phyloP scores from a whole-genome alignment of 257 asterid species.

The Mentha longifolia region DNA sequence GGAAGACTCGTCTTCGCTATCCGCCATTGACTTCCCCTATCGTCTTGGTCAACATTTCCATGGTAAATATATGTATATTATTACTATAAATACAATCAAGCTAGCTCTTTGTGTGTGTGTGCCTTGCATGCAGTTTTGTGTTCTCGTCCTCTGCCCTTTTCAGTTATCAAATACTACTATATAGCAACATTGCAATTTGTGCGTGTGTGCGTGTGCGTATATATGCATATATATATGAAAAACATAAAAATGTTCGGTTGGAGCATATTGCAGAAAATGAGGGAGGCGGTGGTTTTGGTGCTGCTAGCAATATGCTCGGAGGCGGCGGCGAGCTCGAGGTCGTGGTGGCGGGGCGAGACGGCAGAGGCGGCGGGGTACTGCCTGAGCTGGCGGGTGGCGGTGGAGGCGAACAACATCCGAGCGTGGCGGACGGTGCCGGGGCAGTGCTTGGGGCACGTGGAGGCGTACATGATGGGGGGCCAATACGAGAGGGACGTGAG shows the following conservation, averaged over 20 bases:
- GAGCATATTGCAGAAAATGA: constrained; percentile 40
- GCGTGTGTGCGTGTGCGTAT: background rate
- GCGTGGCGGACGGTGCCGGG: constrained; percentile 66
- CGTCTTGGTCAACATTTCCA: constrained; percentile 27
- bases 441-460: constrained; percentile 51
- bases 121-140: background rate
- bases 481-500: constrained; percentile 55
- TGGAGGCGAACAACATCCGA: constrained; percentile 68
- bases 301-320: constrained; percentile 39
- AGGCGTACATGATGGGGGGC: constrained; percentile 53
- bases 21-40: constrained; percentile 15
- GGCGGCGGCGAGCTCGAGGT: constrained; percentile 36
- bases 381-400: constrained; percentile 73
- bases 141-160: background rate
- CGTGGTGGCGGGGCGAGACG: constrained; percentile 32
- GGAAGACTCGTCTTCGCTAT: background rate
- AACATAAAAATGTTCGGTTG: constrained; percentile 26
- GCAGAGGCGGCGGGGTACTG: constrained; percentile 37
- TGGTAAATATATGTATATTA: background rate
- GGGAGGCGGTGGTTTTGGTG: constrained; percentile 42
- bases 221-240: no score
- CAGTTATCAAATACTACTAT: background rate
- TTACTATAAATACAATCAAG: background rate
- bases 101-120: background rate
- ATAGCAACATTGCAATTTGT: background rate